A percentile compares a stretch with the other conserved stretches of the same genome.
phyloP scores from a whole-genome alignment of 352 stramenopile species.

The Blastocystis sp. region DNA sequence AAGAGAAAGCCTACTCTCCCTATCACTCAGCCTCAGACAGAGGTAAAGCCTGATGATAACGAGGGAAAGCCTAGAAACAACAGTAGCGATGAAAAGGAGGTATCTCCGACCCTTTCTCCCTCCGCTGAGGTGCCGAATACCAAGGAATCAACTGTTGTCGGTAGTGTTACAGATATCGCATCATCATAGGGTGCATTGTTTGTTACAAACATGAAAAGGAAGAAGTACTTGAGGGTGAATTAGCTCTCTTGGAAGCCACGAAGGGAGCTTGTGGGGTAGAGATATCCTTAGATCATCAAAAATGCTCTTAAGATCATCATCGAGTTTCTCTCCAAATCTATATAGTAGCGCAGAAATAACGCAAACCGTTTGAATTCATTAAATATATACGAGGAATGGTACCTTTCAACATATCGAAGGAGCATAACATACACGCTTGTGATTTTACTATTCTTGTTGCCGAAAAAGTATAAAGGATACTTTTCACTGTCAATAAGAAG shows the following conservation, averaged over 20 bases:
- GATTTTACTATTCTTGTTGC: slow-evolving; percentile 49
- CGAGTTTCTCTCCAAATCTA: slow-evolving; percentile 50
- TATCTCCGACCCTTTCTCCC: too few species aligned
- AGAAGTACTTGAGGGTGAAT: slow-evolving; percentile 38
- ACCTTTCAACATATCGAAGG: slow-evolving; percentile 20
- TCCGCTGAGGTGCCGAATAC: too few species aligned
- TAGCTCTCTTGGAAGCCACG: background rate
- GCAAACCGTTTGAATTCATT: slow-evolving; percentile 11
- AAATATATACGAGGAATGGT: slow-evolving; percentile 40
- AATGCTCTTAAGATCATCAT: slow-evolving; percentile 54
- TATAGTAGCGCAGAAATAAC: background rate
- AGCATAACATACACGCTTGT: slow-evolving; percentile 50
- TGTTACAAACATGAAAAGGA: background rate
- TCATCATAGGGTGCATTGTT: background rate
- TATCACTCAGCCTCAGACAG: background rate
- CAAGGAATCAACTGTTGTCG: too few species aligned
- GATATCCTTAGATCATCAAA: slow-evolving; percentile 37
- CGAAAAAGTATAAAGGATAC: slow-evolving; percentile 53
- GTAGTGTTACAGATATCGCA: too few species aligned
- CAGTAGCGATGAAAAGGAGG: background rate
- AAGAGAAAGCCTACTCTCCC: background rate
- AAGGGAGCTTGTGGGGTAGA: background rate
- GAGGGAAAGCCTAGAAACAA: background rate
- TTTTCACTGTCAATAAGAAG: background rate
- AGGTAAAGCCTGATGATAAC: background rate